Evolutionary conservation across 179 eudicot species (phyloP).

Genomic region (Corrigiola litoralis): DNA sequence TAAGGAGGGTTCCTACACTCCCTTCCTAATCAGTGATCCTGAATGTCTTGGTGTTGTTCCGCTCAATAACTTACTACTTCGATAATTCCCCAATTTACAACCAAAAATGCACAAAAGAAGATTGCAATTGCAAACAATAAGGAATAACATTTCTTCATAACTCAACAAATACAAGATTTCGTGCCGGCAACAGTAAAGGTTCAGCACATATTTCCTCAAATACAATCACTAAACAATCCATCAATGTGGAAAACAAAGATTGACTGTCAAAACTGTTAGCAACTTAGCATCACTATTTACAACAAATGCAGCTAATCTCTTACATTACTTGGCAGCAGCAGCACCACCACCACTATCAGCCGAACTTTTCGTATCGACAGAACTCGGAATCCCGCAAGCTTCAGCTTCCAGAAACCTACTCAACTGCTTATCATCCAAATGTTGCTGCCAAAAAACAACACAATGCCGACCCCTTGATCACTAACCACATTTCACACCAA

Average conservation of each 20-base stretch:
- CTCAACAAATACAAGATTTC: neutral
- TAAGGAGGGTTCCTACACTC: neutral
- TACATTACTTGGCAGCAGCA: slow-evolving; percentile 35
- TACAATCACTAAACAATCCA: neutral
- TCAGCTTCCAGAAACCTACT: slow-evolving; percentile 80
- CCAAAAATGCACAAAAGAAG: neutral
- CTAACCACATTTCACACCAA: neutral
- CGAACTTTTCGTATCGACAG: slow-evolving; percentile 26
- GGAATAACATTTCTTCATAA: neutral
- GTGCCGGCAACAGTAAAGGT: neutral
- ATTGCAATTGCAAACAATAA: too few relatives aligned
- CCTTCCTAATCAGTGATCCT: neutral
- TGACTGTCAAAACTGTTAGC: slow-evolving; percentile 7
- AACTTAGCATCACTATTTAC: slow-evolving; percentile 14
- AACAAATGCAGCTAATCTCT: neutral
- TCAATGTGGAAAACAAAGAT: neutral
- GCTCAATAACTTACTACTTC: neutral
- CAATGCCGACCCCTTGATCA: neutral
- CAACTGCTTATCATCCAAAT: slow-evolving; percentile 87
- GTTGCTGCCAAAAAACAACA: slow-evolving; percentile 47
- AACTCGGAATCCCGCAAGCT: slow-evolving; percentile 30
- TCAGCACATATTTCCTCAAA: slow-evolving; percentile 11
- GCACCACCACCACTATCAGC: slow-evolving; percentile 30
- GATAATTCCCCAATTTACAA: neutral
- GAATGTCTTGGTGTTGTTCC: neutral